phyloP scores from a whole-genome alignment of 2,329 filamentous ascomycete species.

The Rosellinia necatrix region DNA sequence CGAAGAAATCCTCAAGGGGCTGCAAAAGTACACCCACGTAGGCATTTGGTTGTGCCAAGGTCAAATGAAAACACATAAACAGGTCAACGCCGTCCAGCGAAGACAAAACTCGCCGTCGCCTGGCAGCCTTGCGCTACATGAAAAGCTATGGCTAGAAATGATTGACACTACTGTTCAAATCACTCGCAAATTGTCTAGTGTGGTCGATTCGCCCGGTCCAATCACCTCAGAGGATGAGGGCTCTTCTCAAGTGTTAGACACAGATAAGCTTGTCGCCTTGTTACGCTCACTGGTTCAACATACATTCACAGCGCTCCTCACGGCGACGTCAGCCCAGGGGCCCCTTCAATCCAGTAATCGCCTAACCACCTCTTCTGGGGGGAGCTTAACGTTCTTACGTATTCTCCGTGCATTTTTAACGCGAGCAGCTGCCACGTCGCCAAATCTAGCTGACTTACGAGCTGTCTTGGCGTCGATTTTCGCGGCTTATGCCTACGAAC shows the following conservation, averaged over 20 bases:
- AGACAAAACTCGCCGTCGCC: conserved; percentile 52
- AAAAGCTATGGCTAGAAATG: conserved; percentile 63
- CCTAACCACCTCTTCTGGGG: conserved; percentile 45
- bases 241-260: conserved; percentile 49
- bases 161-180: conserved; percentile 66
- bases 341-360: conserved; percentile 40
- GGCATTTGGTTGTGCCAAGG: conserved; percentile 95
- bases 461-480: conserved; percentile 88
- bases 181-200: conserved; percentile 65
- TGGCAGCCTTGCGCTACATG: conserved; percentile 56
- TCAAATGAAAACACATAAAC: conserved; percentile 68
- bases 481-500: conserved; percentile 92
- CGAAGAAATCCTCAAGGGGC: conserved; percentile 72
- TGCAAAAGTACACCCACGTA: conserved; percentile 89
- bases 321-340: conserved; percentile 66
- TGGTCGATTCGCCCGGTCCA: conserved; percentile 45
- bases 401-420: conserved; percentile 88
- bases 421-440: conserved; percentile 78
- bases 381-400: conserved; percentile 79
- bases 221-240: conserved; percentile 32
- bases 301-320: conserved; percentile 84
- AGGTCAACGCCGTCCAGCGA: conserved; percentile 53
- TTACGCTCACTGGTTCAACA: conserved; percentile 85
- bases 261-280: conserved; percentile 65
- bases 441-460: conserved; percentile 84